A percentile compares a stretch with the other conserved stretches of the same genome.
Evolutionary conservation across 106 monocot genomes (phyloP).

Genomic region (Dactylorhiza incarnata): DNA sequence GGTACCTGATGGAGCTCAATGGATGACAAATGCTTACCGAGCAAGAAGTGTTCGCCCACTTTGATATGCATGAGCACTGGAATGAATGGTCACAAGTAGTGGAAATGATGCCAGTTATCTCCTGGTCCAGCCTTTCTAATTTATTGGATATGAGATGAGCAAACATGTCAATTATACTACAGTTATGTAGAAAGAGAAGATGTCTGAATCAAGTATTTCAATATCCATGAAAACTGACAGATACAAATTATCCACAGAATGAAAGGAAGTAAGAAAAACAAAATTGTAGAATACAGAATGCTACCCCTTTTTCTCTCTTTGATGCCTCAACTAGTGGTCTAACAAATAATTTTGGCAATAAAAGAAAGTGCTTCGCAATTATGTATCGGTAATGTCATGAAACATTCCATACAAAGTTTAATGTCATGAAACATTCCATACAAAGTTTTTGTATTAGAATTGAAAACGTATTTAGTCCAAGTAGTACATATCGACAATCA

Average conservation of each 20-base stretch:
- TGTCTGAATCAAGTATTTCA: neutral
- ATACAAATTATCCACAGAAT: neutral
- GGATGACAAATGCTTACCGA: slow-evolving; percentile 35
- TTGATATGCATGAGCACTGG: slow-evolving; percentile 81
- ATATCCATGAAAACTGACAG: neutral
- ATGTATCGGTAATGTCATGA: neutral
- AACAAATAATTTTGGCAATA: neutral
- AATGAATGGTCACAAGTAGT: slow-evolving; percentile 93
- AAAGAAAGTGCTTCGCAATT: neutral
- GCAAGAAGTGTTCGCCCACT: slow-evolving; percentile 83
- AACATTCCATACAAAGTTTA: neutral
- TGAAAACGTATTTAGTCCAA: neutral
- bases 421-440: neutral
- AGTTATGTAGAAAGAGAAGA: neutral
- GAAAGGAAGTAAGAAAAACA: neutral
- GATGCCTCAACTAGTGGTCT: neutral
- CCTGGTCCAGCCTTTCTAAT: slow-evolving; percentile 86
- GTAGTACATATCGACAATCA: neutral
- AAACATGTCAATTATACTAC: neutral
- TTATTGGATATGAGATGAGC: slow-evolving; percentile 5
- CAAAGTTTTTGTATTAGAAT: neutral
- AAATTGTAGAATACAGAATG: no score
- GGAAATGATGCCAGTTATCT: slow-evolving; percentile 72
- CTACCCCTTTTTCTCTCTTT: neutral
- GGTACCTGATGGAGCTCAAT: neutral